A percentile compares a stretch with the other conserved stretches of the same genome.
These are phyloP conservation scores for Ophiostoma australiae DNA, from an alignment of 2,329 filamentous ascomycete genomes.

Conservation along the genomic window DNA sequence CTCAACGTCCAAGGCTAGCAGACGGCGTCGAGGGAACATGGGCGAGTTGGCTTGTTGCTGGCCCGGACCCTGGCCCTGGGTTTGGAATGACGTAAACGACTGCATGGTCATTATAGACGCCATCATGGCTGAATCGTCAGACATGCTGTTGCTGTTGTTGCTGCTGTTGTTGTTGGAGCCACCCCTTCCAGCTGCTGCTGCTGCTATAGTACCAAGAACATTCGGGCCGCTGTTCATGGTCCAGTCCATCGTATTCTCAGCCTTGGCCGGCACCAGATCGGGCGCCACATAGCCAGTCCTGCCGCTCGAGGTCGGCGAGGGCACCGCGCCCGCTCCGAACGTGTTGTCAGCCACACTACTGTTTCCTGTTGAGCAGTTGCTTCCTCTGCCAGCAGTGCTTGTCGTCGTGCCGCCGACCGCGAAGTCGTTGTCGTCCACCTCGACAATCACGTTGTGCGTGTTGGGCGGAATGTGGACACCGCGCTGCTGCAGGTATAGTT, in stretches of 20 bases:
- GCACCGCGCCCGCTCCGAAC: neutral
- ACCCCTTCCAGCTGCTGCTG: neutral
- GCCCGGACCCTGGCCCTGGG: neutral
- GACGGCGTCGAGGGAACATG: constrained; percentile 4
- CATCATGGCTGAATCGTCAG: neutral
- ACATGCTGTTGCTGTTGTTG: neutral
- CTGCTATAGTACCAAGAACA: neutral
- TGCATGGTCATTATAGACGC: neutral
- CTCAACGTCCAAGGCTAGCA: constrained; percentile 30
- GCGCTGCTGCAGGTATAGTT: constrained; percentile 62
- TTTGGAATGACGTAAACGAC: neutral
- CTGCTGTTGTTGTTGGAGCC: neutral
- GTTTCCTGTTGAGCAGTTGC: neutral
- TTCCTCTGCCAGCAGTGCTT: neutral
- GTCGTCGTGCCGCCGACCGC: constrained; percentile 25
- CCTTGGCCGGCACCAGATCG: neutral
- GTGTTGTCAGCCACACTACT: neutral
- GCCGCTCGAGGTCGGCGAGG: neutral
- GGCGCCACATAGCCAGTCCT: neutral
- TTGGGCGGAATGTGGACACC: constrained; percentile 59
- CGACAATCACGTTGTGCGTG: constrained; percentile 56
- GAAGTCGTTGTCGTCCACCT: constrained; percentile 47
- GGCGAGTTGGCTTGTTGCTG: neutral
- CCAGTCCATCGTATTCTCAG: neutral
- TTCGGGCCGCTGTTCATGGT: neutral